Base-by-base conservation (phyloP, 75 land plant genomes). In the Pinus albicaulis region DNA sequence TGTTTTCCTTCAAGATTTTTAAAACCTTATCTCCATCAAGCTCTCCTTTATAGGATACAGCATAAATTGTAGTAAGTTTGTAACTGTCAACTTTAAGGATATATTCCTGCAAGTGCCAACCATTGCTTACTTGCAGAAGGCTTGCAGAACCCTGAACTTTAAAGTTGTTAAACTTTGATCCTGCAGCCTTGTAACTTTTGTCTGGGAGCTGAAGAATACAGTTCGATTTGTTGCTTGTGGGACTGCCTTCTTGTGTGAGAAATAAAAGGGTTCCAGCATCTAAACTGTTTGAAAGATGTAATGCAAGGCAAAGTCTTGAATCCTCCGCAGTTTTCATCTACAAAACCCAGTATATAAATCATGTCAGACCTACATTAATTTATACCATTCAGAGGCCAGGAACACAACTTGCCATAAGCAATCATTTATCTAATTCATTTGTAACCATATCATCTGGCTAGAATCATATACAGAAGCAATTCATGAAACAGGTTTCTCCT, bases 301-400 rank as follows among this genome's bases (percentile, higher is more conserved):
- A 63, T 24, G 55, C 53, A 19, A 89, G 77, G 36, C 87, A 87
- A 15, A 89, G 23, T 71, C 44, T 13, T n/a, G 92, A 89, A 31
- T 64, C 72, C 8, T 68, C 81, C 8, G 78, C 75, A 16, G 61
- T 38, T 64, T 71, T 80, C 36, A 83, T 81, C 90, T 89, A 72
- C 59, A 79, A 22, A 36, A 62, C 38, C 24, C 25, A 23, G 52
- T 6, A 57, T 36, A 7, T 38, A 41, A 68, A 68, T 68, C n/a
- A 68, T 41, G 52, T 68, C 20, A 63, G 7, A 10, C 7, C 71
- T 23, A 38, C 11, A n/a, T 48, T 48, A 48, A 10, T 48, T 2
- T 48, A 48, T 48, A 48, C 53, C 53, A 10, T 48, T 48, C 53
- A 48, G 53, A 10, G 12, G 53, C 11, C 53, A 48, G 53, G 53